Base-by-base conservation (phyloP, 1,284 basidiomycete species). In the Ceratobasidium sp. region DNA sequence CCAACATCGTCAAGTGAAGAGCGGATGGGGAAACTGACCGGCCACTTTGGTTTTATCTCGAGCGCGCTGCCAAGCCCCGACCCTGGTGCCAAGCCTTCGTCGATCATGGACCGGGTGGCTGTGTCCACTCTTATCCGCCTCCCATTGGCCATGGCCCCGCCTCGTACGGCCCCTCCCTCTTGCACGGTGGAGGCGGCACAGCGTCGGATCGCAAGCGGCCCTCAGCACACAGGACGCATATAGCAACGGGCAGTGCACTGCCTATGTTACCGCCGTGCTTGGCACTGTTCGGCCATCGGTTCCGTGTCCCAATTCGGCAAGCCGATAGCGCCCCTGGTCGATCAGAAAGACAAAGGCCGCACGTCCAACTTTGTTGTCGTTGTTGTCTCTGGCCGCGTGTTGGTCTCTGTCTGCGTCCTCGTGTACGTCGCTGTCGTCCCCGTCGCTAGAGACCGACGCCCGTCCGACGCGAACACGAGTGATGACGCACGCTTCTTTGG, bases 81-180 rank as follows among this genome's bases (percentile, higher is more conserved):
- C 52, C 52, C 52, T 53, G 26, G 26, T n/a, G 52, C 52, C 52
- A 53, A 53, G 52, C 1, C 52, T 18, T 2, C 43, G 52, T 32
- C 52, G 52, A 53, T 53, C 52, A 53, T 53, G 52, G 52, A 23
- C 43, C 16, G 52, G 18, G 52, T 53, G 52, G 52, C 52, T 4
- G 52, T 53, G 52, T 14, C 18, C 28, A n/a, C n/a, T n/a, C n/a
- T 14, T 32, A 39, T 39, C 36, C 36, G 36, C 36, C 8, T 39
- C 36, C 36, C 12, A 32, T 32, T 50, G 23, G 6, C 3, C 23
- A 3, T 26, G 2, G 23, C 23, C n/a, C 48, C 16, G 8, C 23
- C 12, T 10, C 10, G 52, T 32, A 23, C 9, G 9, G 43, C 43
- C 43, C 18, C 43, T n/a, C 43, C 9, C 16, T 6, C 16, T 39